Base-by-base conservation (phyloP, 352 stramenopile species). In the Pythium biforme region DNA sequence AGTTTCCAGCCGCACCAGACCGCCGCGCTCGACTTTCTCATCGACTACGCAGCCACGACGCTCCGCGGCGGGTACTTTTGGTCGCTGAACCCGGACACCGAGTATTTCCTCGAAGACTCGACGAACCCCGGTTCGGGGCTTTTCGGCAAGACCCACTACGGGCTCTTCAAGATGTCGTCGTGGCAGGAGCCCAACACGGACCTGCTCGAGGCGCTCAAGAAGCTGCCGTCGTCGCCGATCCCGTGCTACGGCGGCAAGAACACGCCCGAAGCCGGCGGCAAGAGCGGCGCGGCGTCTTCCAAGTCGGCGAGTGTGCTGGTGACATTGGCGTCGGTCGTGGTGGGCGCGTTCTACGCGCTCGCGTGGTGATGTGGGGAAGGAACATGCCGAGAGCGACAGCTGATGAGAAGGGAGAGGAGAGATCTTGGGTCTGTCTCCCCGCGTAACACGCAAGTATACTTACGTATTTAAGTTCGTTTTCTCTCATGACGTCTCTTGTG, bases 31-130 rank as follows among this genome's bases (percentile, higher is more conserved):
- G 79, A 89, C 53, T 79, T 74, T 45, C 73, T 91, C 40, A 85
- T 89, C 52, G 67, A 88, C 33, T 87, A 83, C 29, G 74, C 77
- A 10, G 67, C 66, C 7, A 64, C 39, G 29, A 72, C 57, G 20
- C 59, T 85, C 27, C 76, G 79, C 54, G 79, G 82, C 17, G 79
- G 77, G 7, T 91, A 86, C 66, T 84, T 83, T 49, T 91, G 77
- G 70, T 74, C 74, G 3, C 60, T 89, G 26, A 91, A 91, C 50
- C 79, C 82, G 10, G 76, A 88, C 57, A 82, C 62, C 1, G 68
- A 84, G 40, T 80, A 81, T 39, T 88, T 81, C 56, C 62, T 86
- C 3, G 78, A 88, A 50, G 74, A 86, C 61, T 72, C 76, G 34
- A 62, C 64, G 17, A 73, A 84, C 67, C 58, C 60, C 17, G 72